Conservation (phyloP, 2,329 filamentous ascomycete genomes). For the Colletotrichum australisinense region DNA sequence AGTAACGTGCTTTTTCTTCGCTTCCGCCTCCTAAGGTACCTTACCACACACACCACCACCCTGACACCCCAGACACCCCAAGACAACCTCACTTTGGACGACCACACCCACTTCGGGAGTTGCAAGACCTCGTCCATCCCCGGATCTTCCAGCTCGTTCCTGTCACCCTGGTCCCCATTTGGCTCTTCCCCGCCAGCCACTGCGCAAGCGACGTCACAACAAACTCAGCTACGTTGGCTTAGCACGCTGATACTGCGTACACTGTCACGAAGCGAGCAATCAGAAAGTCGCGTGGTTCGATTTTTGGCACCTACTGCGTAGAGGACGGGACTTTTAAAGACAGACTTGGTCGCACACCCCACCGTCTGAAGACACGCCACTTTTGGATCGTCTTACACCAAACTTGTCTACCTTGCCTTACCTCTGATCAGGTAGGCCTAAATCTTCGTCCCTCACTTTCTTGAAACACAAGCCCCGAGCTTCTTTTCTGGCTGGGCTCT, state of each 20-base stretch:
- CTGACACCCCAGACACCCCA: no score
- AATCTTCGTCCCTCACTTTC: not conserved
- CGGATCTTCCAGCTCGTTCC: conserved; percentile 11
- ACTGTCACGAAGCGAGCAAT: not conserved
- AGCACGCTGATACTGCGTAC: not conserved
- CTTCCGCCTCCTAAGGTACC: no score
- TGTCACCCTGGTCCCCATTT: not conserved
- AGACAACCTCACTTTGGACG: not conserved
- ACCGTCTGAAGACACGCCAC: not conserved
- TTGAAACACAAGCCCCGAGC: conserved; percentile 24
- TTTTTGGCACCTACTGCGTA: not conserved
- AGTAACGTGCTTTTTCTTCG: conserved; percentile 6
- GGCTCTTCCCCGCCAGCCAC: not conserved
- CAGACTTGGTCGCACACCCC: not conserved
- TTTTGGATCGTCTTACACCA: not conserved
- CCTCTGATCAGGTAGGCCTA: conserved; percentile 9
- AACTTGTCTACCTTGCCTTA: conserved; percentile 1
- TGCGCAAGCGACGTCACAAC: conserved; percentile 16
- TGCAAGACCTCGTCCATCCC: not conserved
- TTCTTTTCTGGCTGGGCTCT: not conserved
- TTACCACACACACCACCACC: not conserved
- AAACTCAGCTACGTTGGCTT: not conserved
- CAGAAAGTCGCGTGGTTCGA: not conserved
- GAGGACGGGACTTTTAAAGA: not conserved
- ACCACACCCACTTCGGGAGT: not conserved